Evolutionary conservation across 441 rosid genomes (phyloP), one percentile per base, ranked within the genome.

Genomic region (Arabidopsis hybrid): DNA sequence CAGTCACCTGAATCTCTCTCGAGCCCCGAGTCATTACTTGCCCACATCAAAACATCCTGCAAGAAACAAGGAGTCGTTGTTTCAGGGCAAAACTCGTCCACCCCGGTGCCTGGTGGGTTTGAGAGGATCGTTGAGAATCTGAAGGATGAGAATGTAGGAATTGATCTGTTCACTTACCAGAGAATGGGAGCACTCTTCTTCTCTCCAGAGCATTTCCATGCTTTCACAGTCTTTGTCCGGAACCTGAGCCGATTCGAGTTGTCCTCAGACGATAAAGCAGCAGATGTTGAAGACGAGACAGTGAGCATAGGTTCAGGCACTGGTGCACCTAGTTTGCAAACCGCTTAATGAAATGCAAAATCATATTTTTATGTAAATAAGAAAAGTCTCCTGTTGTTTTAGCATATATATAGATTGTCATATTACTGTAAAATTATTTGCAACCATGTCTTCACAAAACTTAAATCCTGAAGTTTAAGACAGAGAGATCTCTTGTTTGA

Each of bases 181-280:
- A 84, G 99, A 79, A 94, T 92, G 99, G 99, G 99, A 77, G 99
- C 94, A 4, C 79, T 82, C 51, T 94, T 94, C 86, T 94, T 94
- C 86, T 92, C 99, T 1, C 99, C 99, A 0, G 93, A 89, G 56
- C 97, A 92, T 82, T 92, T 94, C 39, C 95, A 89, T 26, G 80
- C 81, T 5, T 94, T 94, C 78, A 85, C 95, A 1, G 77, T 79
- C 62, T 90, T 94, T 65, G 88, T 90, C 9, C 78, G 91, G 71
- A 83, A 84, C 78, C 81, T 90, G 32, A 78, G 74, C 64, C 89
- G 84, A 78, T 81, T 79, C 0, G 81, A 70, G 73, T 66, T 84
- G 77, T 81, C 84, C 55, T 16, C 85, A 0, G 88, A 92, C 26
- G 97, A 92, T 80, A 80, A 69, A 93, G 97, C 72, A 57, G 67